Base-by-base conservation (phyloP, 2,329 filamentous ascomycete genomes). In the Pseudogymnoascus sp. region DNA sequence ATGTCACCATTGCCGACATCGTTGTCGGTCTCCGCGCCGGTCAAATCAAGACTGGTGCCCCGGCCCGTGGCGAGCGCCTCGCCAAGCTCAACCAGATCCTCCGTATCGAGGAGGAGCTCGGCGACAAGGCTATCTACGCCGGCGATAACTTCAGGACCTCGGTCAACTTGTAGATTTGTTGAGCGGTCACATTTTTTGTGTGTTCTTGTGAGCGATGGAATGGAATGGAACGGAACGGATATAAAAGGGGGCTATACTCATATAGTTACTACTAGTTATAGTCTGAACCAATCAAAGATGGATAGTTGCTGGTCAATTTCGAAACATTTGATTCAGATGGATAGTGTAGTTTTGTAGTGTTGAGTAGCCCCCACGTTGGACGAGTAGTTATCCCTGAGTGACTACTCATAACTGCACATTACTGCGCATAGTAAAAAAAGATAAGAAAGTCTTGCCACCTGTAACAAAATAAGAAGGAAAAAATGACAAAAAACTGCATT, bases 81-180 rank as follows among this genome's bases (percentile, higher is more conserved):
- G 95, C 95, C 79, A 99, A 99, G 87, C 90, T 99, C 77, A 99
- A 99, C 90, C 95, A 99, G 65, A 96, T 99, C 75, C 90, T 99
- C 76, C 91, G 95, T 76, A 99, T 99, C 73, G 95, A 99, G 87
- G 95, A 99, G 84, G 95, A 99, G 85, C 89, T 99, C 69, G 93
- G 93, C 73, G 85, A 87, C 74, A 88, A 95, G 74, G 95, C 93
- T 71, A 76, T 97, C 80, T 99, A 93, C 77, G 93, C 93, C 72
- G 95, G 95, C 72, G 80, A 83, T 75, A 92, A 91, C 76, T 99
- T 97, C 91, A 90, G 93, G 82, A 92, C 81, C 72, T 81, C 93
- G 68, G 88, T 97, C 74, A 93, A 90, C 83, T 79, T 97, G 80
- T 96, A 91, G 87, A 78, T 42, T 60, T 60, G 28, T 60, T 60